Base-by-base conservation (phyloP, 768 basidiomycete species). In the Galerina marginata region DNA sequence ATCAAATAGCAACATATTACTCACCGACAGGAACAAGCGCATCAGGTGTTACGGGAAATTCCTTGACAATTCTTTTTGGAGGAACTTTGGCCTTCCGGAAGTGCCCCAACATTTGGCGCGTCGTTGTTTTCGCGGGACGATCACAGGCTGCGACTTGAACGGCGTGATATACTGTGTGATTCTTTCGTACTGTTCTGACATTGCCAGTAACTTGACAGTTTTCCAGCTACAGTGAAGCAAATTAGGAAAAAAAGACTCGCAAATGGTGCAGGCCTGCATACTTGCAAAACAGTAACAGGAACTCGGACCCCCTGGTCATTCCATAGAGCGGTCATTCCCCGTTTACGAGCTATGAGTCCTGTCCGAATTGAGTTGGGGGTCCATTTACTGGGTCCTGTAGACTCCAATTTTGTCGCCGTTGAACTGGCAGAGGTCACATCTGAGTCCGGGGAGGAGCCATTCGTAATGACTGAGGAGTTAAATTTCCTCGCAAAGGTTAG, bases 261-360 rank as follows among this genome's bases (percentile, higher is more conserved):
- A 20, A 51, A 36, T 20, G 26, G 25, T 36, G 14, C 43, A 53
- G 20, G 37, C 26, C 48, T 9, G 68, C 83, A 64, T 65, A 95
- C 96, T 84, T 99, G 95, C 42, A 99, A 85, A 49, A 99, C 88
- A 0, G 97, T 99, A 29, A 97, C 94, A 1, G 97, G 96, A 65
- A 91, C 81, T 50, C 92, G 83, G 38, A 86, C 87, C 25, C 97
- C 97, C 59, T 93, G 89, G 71, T 91, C 85, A 70, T 95, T 92
- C 93, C 94, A 99, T 69, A 99, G 77, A 12, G 86, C 86, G 9
- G 93, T 91, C 97, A 99, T 99, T 46, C 97, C 97, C 57, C 94
- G 87, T 80, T 99, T 99, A 59, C 90, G 85, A 25, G 95, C 96
- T 73, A 99, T 90, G 62, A 97, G 80, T 7, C 97, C 97, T 0